Conservation (phyloP, 2,329 filamentous ascomycete genomes). For the Fusarium fujikuroi region DNA sequence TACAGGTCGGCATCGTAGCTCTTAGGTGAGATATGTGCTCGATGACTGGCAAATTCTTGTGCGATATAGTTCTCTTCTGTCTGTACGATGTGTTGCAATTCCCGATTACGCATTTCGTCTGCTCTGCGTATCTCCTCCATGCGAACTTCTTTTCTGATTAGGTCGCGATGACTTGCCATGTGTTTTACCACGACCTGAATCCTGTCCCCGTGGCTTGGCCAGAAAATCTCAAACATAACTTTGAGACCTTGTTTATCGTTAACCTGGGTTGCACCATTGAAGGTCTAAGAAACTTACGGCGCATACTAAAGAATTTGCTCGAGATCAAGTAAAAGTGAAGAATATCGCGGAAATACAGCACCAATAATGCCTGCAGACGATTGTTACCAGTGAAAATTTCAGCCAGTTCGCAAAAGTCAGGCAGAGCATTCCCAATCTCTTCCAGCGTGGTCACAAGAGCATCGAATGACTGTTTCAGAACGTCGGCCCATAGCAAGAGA, state of each 20-base stretch:
- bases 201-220: neutral
- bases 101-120: neutral
- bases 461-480: neutral
- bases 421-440: neutral
- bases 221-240: neutral
- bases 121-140: constrained; percentile 5
- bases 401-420: neutral
- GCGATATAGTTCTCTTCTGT: neutral
- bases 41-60: neutral
- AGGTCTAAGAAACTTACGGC: neutral
- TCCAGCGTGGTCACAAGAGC: neutral
- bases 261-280: fast-evolving
- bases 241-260: neutral
- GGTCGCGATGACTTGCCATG: neutral
- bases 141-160: neutral
- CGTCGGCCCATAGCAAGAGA: neutral
- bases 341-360: constrained; percentile 18
- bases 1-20: neutral
- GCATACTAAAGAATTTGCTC: constrained; percentile 1
- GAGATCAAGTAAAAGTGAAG: constrained; percentile 11
- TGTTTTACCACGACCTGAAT: neutral
- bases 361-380: neutral
- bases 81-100: neutral
- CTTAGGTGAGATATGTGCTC: neutral
- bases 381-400: neutral